These are phyloP conservation scores for Rhodamnia argentea DNA, from an alignment of 345 rosid species.

Conservation along the genomic window DNA sequence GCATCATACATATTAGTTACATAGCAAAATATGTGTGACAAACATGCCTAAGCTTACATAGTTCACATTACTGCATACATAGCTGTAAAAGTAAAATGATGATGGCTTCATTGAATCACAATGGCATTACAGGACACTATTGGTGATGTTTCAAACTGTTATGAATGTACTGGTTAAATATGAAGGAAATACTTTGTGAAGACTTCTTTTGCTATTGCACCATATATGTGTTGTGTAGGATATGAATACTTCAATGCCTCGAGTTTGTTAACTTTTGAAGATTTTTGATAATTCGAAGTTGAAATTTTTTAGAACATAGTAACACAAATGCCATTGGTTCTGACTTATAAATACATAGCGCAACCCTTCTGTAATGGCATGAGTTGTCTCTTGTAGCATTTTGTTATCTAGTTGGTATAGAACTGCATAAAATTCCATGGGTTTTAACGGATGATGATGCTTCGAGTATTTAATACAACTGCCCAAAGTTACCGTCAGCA, in stretches of 20 bases:
- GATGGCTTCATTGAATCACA: neutral
- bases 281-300: neutral
- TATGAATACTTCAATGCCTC: neutral
- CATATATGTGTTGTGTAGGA: neutral
- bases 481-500: neutral
- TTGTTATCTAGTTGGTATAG: neutral
- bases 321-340: neutral
- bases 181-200: neutral
- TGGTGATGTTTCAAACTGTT: neutral
- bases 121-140: neutral
- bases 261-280: neutral
- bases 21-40: neutral
- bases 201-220: neutral
- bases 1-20: neutral
- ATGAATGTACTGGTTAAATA: neutral
- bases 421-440: neutral
- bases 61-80: neutral
- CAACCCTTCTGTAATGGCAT: neutral
- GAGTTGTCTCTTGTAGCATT: neutral
- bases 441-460: neutral
- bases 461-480: neutral
- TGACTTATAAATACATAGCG: neutral
- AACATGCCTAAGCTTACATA: neutral
- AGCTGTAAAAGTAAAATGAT: neutral
- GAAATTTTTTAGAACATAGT: neutral